phyloP scores from a whole-genome alignment of 495 filamentous ascomycete genomes.

The Penicillium samsonianum region DNA sequence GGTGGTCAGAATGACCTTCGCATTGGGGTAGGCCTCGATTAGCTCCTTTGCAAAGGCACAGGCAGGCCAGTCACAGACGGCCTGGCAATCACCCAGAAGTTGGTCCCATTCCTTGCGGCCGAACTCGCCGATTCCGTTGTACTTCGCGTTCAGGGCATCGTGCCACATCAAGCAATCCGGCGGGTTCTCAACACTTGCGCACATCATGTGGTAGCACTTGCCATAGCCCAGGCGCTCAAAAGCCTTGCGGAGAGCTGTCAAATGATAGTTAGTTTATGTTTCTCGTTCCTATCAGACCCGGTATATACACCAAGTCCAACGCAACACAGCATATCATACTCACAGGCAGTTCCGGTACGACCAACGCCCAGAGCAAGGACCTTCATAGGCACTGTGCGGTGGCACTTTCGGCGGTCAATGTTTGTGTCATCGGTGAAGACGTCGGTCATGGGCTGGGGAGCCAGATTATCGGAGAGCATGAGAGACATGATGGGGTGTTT shows the following conservation, averaged over 20 bases:
- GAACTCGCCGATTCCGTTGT: slow-evolving; percentile 60
- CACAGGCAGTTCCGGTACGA: slow-evolving; percentile 69
- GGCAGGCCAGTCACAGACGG: slow-evolving; percentile 67
- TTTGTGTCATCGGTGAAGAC: slow-evolving; percentile 59
- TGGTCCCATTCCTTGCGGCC: slow-evolving; percentile 67
- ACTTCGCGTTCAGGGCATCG: slow-evolving; percentile 66
- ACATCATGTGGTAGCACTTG: slow-evolving; percentile 69
- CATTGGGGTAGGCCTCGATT: slow-evolving; percentile 68
- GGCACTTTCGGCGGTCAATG: slow-evolving; percentile 62
- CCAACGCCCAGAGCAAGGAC: slow-evolving; percentile 63
- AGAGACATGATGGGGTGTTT: slow-evolving; percentile 41
- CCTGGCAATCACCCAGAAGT: slow-evolving; percentile 65
- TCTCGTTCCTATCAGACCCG: neutral
- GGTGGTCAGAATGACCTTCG: slow-evolving; percentile 65
- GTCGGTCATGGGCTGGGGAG: slow-evolving; percentile 48
- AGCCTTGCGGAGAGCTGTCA: slow-evolving; percentile 58
- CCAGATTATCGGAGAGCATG: slow-evolving; percentile 45
- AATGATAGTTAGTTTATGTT: slow-evolving; percentile 16
- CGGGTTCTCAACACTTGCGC: slow-evolving; percentile 60
- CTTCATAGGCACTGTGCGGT: slow-evolving; percentile 65
- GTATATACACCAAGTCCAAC: neutral
- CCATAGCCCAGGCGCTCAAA: slow-evolving; percentile 60
- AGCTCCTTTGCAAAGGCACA: slow-evolving; percentile 67
- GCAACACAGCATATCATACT: slow-evolving; percentile 21
- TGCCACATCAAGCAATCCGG: slow-evolving; percentile 63